Conservation (phyloP, 192 early-diverging fungal genomes). For the Podila minutissima region DNA sequence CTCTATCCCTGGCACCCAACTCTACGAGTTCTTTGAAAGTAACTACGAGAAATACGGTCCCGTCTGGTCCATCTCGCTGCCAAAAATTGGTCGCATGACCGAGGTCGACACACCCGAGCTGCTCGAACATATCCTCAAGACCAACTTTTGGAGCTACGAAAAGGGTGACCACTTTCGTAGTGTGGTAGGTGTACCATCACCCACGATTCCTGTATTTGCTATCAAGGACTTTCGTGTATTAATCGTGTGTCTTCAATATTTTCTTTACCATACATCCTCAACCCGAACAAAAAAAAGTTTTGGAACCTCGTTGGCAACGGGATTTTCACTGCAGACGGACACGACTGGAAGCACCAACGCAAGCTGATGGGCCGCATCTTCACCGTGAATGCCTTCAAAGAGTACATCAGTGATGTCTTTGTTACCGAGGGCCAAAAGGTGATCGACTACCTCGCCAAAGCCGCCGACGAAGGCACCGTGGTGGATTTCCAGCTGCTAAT, state of each 20-base stretch:
- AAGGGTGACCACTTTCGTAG: background rate
- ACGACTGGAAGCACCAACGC: constrained; percentile 25
- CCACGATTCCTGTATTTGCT: too few relatives aligned
- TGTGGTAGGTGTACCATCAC: too few relatives aligned
- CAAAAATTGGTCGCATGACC: constrained; percentile 15
- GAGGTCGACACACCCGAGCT: constrained; percentile 14
- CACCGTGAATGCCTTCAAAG: constrained; percentile 24
- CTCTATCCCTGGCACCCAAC: constrained; percentile 12
- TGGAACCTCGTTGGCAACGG: background rate
- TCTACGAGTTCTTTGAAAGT: constrained; percentile 24
- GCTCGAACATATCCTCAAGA: constrained; percentile 21
- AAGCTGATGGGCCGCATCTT: constrained; percentile 23
- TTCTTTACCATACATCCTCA: too few relatives aligned
- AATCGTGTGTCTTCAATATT: too few relatives aligned
- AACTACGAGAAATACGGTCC: constrained; percentile 10
- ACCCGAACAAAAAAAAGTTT: too few relatives aligned
- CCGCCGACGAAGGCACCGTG: constrained; percentile 21
- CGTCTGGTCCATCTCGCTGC: constrained; percentile 19
- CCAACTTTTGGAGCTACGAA: constrained; percentile 43
- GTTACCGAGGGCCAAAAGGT: constrained; percentile 13
- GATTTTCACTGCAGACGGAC: constrained; percentile 16
- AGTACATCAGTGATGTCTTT: constrained; percentile 31
- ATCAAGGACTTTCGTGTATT: too few relatives aligned
- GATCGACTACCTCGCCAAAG: constrained; percentile 15
- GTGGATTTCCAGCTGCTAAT: constrained; percentile 44